These are phyloP conservation scores for Erysimum cheiranthoides DNA, from an alignment of 345 rosid genomes.

Conservation along the genomic window DNA sequence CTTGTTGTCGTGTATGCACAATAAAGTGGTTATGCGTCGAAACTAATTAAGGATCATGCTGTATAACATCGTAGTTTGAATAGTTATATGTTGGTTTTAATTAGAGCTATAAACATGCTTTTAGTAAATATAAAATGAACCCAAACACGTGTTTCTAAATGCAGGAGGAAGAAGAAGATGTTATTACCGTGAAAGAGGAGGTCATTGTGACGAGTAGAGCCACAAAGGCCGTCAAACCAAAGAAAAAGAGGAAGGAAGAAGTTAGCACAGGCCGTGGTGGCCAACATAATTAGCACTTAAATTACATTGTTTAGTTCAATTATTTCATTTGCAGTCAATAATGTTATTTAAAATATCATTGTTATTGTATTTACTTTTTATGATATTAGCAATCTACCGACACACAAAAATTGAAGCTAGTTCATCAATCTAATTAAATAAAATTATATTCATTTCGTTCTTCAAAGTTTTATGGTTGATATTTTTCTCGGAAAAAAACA, in stretches of 20 bases:
- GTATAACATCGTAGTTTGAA: not conserved
- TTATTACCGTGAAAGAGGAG: not conserved
- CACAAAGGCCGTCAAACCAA: not conserved
- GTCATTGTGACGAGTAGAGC: conserved; percentile 12
- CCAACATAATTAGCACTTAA: conserved; percentile 11
- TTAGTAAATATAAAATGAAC: not conserved
- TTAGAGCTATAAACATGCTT: not conserved
- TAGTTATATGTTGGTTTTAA: not conserved
- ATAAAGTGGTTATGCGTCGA: not conserved
- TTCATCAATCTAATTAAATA: too few relatives aligned
- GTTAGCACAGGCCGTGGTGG: conserved; percentile 18
- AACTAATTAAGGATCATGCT: not conserved
- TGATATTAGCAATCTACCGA: not conserved
- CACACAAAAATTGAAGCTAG: not conserved
- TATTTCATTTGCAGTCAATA: conserved; percentile 1
- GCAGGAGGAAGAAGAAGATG: conserved; percentile 28
- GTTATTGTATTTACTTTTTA: conserved; percentile 1
- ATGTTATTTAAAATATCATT: not conserved
- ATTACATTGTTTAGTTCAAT: not conserved
- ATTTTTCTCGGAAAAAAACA: not conserved
- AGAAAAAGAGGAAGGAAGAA: not conserved
- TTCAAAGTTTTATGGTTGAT: not conserved
- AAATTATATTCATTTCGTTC: too few relatives aligned
- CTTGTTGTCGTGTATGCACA: not conserved
- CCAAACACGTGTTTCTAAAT: conserved; percentile 4